These are phyloP conservation scores for Sclerotinia sclerotiorum DNA, from an alignment of 2,329 filamentous ascomycete species.

Conservation along the genomic window DNA sequence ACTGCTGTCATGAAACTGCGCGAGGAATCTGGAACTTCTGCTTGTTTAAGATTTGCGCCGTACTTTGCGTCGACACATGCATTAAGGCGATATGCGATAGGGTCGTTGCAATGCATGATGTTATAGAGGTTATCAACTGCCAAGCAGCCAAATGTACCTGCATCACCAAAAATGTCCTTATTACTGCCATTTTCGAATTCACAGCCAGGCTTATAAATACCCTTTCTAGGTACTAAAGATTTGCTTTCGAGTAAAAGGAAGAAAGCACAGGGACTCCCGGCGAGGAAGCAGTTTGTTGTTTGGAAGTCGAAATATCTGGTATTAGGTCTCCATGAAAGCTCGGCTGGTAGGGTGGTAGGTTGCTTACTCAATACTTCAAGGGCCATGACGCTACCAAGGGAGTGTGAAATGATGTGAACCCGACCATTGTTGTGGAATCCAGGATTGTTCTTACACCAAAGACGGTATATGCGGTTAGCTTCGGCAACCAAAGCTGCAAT, in stretches of 20 bases:
- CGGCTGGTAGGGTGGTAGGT: slow-evolving; percentile 64
- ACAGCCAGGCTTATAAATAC: slow-evolving; percentile 72
- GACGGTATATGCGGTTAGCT: slow-evolving; percentile 90
- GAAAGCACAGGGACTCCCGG: slow-evolving; percentile 87
- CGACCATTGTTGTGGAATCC: slow-evolving; percentile 77
- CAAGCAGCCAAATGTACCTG: slow-evolving; percentile 81
- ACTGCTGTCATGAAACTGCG: slow-evolving; percentile 65
- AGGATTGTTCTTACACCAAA: slow-evolving; percentile 94
- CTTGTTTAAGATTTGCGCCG: slow-evolving; percentile 71
- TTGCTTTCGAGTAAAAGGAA: slow-evolving; percentile 83
- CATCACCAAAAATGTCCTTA: slow-evolving; percentile 68
- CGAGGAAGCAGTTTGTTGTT: slow-evolving; percentile 83
- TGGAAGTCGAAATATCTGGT: slow-evolving; percentile 82
- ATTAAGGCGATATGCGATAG: slow-evolving; percentile 90
- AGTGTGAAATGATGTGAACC: slow-evolving; percentile 91
- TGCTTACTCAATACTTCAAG: slow-evolving; percentile 88
- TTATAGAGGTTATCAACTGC: slow-evolving; percentile 98
- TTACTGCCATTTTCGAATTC: slow-evolving; percentile 60
- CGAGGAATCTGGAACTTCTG: slow-evolving; percentile 73
- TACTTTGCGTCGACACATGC: slow-evolving; percentile 83
- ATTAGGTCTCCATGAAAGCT: slow-evolving; percentile 41
- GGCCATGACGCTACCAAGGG: slow-evolving; percentile 91
- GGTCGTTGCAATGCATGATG: slow-evolving; percentile 67
- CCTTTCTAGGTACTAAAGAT: slow-evolving; percentile 71
- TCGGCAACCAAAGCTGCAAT: slow-evolving; percentile 83